Evolutionary conservation across 805 yeast genomes (phyloP), one percentile per base, ranked within the genome.

Genomic region (Helenozyma baotianmanensis): DNA sequence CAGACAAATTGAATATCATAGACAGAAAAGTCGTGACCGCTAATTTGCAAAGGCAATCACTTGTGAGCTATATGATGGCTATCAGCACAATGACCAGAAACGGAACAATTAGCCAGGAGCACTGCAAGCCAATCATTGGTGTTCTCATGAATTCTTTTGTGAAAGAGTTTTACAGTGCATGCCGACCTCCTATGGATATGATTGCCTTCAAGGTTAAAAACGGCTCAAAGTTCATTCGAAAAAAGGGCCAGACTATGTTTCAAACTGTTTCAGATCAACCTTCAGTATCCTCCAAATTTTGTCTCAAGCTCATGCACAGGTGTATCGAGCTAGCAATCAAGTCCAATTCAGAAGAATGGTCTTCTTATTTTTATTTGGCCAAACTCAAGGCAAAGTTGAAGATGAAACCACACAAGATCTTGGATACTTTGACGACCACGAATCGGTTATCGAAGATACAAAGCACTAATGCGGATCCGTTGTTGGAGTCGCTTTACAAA

Each of bases 401-500:
- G 1, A 30, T 46, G 2, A 41, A 52, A 1, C 59, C 68, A 0
- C 22, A 30, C 0, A 33, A 45, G 2, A 72, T 74, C 0, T 33
- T 81, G 17, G 60, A 61, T 0, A 48, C 69, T 4, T 50, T 80
- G 13, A 23, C 66, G 9, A 51, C 54, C n/a, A 58, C 86, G 0
- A 72, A 80, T 36, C 27, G 37, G 0, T 33, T 68, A 4, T 75
- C 80, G 0, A 42, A 48, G 7, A 54, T 48, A 6, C 49, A 61
- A 2, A 53, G 70, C 2, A 45, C 56, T 4, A 63, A 65, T 30
- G 58, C 64, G 4, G 92, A 82, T 24, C 70, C 72, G 1, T 62
- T 80, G 2, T 59, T 89, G 27, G 96, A 89, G 47, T 90, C 96
- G 0, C 88, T 82, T 50, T 88, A 87, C 48, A 64, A 68, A 27